Conservation (phyloP, 495 filamentous ascomycete genomes). For the Hypoxylon rickii region DNA sequence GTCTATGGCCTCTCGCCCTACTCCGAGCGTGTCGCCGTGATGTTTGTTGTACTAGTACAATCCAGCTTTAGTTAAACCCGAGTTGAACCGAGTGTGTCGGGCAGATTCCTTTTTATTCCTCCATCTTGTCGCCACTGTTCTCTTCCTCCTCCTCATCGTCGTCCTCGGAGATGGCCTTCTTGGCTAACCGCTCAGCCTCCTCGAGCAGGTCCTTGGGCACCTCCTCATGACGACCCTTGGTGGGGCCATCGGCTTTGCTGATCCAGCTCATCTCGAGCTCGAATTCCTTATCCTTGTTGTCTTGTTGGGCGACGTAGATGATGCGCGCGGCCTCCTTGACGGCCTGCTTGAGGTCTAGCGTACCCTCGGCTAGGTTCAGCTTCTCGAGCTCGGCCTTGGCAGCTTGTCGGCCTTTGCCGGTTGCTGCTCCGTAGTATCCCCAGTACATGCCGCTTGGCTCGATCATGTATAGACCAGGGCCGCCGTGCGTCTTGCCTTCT, state of each 20-base stretch:
- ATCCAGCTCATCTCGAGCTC: constrained; percentile 99
- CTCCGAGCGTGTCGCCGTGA: constrained; percentile 13
- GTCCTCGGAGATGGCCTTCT: constrained; percentile 75
- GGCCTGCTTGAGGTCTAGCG: constrained; percentile 78
- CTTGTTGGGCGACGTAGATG: constrained; percentile 94
- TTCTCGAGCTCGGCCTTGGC: constrained; percentile 99
- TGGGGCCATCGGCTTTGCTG: constrained; percentile 78
- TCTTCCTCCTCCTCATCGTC: constrained; percentile 69
- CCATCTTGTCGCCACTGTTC: constrained; percentile 69
- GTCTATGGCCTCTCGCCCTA: constrained; percentile 23
- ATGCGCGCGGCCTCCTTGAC: constrained; percentile 97
- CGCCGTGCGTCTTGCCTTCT: constrained; percentile 74
- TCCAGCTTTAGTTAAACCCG: no score
- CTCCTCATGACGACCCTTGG: constrained; percentile 86
- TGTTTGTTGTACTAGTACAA: constrained; percentile 24
- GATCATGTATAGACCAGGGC: constrained; percentile 95
- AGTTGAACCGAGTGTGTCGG: no score
- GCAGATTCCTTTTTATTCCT: constrained; percentile 64
- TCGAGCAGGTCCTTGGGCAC: constrained; percentile 87
- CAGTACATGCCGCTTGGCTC: constrained; percentile 96
- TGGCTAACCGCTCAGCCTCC: constrained; percentile 88
- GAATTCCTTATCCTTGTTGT: constrained; percentile 97
- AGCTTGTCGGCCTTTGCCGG: constrained; percentile 92
- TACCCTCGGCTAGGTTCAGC: constrained; percentile 78
- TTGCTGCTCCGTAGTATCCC: constrained; percentile 98